phyloP scores from a whole-genome alignment of 2,329 filamentous ascomycete species.

The Coniochaeta sp. region DNA sequence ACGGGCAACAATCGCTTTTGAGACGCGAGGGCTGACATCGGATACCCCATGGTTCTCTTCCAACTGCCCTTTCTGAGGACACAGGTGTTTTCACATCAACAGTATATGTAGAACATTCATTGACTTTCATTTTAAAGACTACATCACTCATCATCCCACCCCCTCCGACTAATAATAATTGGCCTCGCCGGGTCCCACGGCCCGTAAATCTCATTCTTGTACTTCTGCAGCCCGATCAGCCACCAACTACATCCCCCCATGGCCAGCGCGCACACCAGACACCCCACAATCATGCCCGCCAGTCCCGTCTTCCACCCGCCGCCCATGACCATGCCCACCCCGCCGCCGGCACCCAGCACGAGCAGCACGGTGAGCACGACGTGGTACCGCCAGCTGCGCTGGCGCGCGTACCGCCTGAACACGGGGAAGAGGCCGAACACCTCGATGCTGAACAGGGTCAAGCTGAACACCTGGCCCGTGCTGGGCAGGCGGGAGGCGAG shows the following conservation, averaged over 20 bases:
- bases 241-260: constrained; percentile 98
- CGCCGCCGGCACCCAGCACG: constrained; percentile 72
- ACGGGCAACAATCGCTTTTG: no score
- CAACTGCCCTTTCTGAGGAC: no score
- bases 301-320: constrained; percentile 48
- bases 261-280: constrained; percentile 64
- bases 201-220: constrained; percentile 97
- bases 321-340: constrained; percentile 59
- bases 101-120: no score
- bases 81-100: no score
- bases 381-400: constrained; percentile 77
- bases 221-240: constrained; percentile 94
- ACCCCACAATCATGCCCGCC: constrained; percentile 69
- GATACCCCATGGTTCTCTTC: no score
- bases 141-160: constrained; percentile 39
- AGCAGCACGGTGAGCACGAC: constrained; percentile 67
- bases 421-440: constrained; percentile 98
- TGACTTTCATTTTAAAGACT: no score
- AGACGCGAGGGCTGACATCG: no score
- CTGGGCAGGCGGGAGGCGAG: constrained; percentile 82
- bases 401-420: constrained; percentile 80
- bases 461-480: constrained; percentile 88
- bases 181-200: constrained; percentile 96
- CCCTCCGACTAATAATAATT: constrained; percentile 64
- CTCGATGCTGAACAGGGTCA: constrained; percentile 94